These are phyloP conservation scores for Poronia punctata DNA, from an alignment of 495 filamentous ascomycete genomes.

Conservation along the genomic window DNA sequence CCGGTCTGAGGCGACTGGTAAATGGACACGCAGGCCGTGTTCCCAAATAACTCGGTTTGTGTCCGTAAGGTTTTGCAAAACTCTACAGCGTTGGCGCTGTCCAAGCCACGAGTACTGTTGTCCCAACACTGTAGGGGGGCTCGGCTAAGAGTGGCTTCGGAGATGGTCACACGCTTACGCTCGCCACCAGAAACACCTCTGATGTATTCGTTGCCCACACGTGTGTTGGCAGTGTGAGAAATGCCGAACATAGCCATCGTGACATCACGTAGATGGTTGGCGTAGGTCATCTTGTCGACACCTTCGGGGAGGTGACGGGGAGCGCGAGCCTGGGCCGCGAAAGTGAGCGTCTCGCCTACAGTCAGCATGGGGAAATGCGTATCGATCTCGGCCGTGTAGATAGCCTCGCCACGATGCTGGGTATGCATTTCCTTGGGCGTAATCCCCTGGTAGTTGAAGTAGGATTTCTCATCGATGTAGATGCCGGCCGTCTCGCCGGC, in stretches of 20 bases:
- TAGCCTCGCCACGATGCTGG: slow-evolving; percentile 68
- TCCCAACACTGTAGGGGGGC: slow-evolving; percentile 79
- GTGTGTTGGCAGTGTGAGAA: slow-evolving; percentile 67
- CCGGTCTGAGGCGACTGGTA: slow-evolving; percentile 76
- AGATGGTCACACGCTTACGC: slow-evolving; percentile 75
- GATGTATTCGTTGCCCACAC: slow-evolving; percentile 72
- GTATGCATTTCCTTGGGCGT: slow-evolving; percentile 55
- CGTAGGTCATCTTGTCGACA: slow-evolving; percentile 52
- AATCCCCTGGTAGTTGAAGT: slow-evolving; percentile 72
- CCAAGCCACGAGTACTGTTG: slow-evolving; percentile 73
- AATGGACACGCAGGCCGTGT: slow-evolving; percentile 68
- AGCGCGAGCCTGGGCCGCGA: slow-evolving; percentile 64
- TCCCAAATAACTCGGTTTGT: slow-evolving; percentile 56
- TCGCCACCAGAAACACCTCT: slow-evolving; percentile 79
- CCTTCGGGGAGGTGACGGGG: slow-evolving; percentile 55
- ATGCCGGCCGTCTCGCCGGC: slow-evolving; percentile 71
- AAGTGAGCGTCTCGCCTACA: slow-evolving; percentile 69
- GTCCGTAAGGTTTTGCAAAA: slow-evolving; percentile 64
- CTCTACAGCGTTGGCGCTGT: slow-evolving; percentile 75
- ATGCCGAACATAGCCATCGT: slow-evolving; percentile 77
- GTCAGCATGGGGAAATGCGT: slow-evolving; percentile 78
- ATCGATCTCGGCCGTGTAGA: slow-evolving; percentile 76
- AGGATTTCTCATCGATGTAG: slow-evolving; percentile 52
- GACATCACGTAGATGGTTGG: slow-evolving; percentile 61
- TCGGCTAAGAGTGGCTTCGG: slow-evolving; percentile 59